Percentiles rank a stretch among this genome's conserved stretches.
Evolutionary conservation across 2,329 filamentous ascomycete species (phyloP).

Genomic region (Pseudogymnoascus sp.): DNA sequence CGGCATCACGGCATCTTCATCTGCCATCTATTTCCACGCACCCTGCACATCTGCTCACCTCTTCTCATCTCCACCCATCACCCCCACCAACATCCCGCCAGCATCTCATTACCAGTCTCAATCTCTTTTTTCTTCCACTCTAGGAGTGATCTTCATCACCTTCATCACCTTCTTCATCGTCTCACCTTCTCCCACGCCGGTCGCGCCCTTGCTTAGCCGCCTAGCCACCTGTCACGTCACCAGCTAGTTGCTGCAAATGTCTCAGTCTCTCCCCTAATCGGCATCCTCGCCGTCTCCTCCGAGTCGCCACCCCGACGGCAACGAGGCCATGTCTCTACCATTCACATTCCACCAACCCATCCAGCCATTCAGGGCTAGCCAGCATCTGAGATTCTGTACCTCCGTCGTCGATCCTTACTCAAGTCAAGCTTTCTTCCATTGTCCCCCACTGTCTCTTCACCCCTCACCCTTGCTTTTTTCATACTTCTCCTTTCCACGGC

Average conservation of each 20-base stretch:
- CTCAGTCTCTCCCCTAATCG: neutral
- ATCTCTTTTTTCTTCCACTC: neutral
- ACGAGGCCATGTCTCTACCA: neutral
- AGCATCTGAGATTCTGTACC: neutral
- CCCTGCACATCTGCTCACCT: neutral
- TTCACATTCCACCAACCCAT: neutral
- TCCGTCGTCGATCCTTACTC: conserved; percentile 4
- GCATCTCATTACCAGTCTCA: neutral
- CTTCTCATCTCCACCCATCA: neutral
- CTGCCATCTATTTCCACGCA: neutral
- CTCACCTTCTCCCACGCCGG: neutral
- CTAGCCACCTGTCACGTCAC: neutral
- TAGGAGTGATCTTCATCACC: neutral
- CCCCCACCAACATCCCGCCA: neutral
- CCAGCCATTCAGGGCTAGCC: neutral
- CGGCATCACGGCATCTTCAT: neutral
- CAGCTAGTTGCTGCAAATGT: neutral
- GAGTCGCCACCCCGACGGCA: neutral
- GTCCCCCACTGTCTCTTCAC: neutral
- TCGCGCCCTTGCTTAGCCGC: neutral
- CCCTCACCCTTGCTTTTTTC: neutral
- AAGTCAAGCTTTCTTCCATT: neutral
- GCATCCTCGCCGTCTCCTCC: neutral
- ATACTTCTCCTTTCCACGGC: neutral
- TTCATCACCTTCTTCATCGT: neutral